phyloP scores from a whole-genome alignment of 1,284 basidiomycete genomes.

The Meripilus lineatus region DNA sequence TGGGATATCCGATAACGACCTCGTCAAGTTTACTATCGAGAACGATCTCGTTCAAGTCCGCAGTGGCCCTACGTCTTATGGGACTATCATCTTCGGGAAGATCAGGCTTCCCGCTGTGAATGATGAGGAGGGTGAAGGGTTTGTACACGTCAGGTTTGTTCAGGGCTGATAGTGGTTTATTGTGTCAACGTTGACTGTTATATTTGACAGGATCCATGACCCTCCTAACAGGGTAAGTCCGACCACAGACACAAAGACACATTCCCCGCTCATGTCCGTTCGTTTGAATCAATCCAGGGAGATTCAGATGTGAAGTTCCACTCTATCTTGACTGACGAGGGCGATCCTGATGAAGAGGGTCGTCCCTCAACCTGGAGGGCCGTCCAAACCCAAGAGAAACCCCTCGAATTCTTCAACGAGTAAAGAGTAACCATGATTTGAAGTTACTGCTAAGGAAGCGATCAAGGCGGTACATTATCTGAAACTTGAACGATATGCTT shows the following conservation, averaged over 20 bases:
- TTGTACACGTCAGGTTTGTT: conserved; percentile 65
- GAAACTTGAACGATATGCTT: no score
- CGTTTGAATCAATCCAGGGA: conserved; percentile 42
- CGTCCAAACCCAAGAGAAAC: conserved; percentile 52
- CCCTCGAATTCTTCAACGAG: conserved; percentile 73
- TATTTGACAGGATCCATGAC: conserved; percentile 53
- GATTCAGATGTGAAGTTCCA: conserved; percentile 48
- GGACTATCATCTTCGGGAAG: conserved; percentile 71
- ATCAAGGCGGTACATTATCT: no score
- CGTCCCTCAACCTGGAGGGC: conserved; percentile 57
- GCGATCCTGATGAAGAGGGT: conserved; percentile 44
- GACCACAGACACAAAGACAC: no score
- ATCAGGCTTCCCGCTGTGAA: conserved; percentile 63
- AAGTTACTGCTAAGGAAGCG: no score
- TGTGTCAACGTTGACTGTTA: conserved; percentile 7
- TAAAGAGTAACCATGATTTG: no score
- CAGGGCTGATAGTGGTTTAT: not conserved
- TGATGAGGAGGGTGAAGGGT: conserved; percentile 59
- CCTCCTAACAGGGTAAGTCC: conserved; percentile 59
- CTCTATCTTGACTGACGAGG: conserved; percentile 66
- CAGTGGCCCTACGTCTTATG: conserved; percentile 49
- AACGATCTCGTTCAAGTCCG: conserved; percentile 55
- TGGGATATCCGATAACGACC: conserved; percentile 45
- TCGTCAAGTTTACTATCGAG: conserved; percentile 49
- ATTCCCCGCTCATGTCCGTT: no score